Evolutionary conservation across 208 protist genomes (phyloP).

Genomic region (Trypanosoma conorhini): DNA sequence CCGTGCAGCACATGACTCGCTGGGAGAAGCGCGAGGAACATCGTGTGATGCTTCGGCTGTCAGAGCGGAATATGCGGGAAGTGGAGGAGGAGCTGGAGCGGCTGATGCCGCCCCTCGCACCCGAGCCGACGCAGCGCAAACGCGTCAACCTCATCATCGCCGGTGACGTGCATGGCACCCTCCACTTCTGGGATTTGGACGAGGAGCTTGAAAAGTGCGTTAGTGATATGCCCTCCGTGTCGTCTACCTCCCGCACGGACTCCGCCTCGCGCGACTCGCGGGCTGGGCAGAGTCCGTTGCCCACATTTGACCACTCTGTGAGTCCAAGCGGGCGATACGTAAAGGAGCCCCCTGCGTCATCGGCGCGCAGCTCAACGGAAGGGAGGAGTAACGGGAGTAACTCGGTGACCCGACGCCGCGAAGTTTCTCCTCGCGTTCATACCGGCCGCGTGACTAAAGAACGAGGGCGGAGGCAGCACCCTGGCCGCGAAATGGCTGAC

Average conservation of each 20-base stretch:
- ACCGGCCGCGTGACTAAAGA: neutral
- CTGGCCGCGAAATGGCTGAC: neutral
- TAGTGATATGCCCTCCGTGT: neutral
- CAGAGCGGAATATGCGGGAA: slow-evolving; percentile 75
- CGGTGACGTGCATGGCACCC: slow-evolving; percentile 66
- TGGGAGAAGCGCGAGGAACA: slow-evolving; percentile 78
- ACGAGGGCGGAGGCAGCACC: neutral
- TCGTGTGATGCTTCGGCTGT: slow-evolving; percentile 53
- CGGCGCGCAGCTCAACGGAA: neutral
- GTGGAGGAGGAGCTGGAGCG: slow-evolving; percentile 66
- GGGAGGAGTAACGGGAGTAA: neutral
- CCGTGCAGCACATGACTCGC: slow-evolving; percentile 64
- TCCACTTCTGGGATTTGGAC: slow-evolving; percentile 90
- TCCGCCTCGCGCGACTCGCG: slow-evolving; percentile 1
- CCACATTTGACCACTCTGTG: neutral
- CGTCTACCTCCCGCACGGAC: neutral
- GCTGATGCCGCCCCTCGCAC: slow-evolving; percentile 68
- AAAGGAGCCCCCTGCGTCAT: neutral
- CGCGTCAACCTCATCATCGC: slow-evolving; percentile 83
- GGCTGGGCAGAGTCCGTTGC: neutral
- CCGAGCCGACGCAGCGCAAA: slow-evolving; percentile 60
- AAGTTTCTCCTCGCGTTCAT: neutral
- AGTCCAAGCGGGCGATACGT: neutral
- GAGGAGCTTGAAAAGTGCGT: slow-evolving; percentile 52
- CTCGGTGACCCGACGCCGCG: neutral